Evolutionary conservation across 179 eudicot species (phyloP), one percentile per base, ranked within the genome.

Genomic region (Gypsophila paniculata): DNA sequence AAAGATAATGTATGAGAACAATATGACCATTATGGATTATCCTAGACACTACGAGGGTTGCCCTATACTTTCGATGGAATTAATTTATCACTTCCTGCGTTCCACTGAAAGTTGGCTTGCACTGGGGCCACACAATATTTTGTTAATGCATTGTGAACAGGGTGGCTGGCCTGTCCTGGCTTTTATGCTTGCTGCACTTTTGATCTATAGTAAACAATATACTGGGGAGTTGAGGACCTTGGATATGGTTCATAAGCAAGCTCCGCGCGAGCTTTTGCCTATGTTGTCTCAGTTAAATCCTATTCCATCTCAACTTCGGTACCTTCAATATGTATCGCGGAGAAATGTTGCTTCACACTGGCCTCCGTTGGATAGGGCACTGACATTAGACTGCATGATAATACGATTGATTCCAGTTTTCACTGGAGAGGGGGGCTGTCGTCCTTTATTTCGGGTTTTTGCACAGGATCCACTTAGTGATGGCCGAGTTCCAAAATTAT

Each of bases 151-250:
- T 72, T 90, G 96, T 79, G 97, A 92, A 72, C 79, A 77, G 11
- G 97, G 97, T 71, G 96, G 90, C 69, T 92, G 96, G 96, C 91
- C 96, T 6, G 90, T 88, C 79, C 81, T 92, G 74, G 91, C 94
- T 55, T 92, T 92, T 83, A 90, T 90, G 90, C 80, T 88, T 54
- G 86, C 97, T 74, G 91, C 89, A 15, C 82, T 88, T 57, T 68
- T 88, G 71, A 80, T 92, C 44, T 92, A 88, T 69, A 76, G 91
- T 69, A 88, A 85, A 61, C 87, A 82, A 19, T 90, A 85, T 58
- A 74, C 81, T 15, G 91, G 88, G 74, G 97, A 92, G 75, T 84
- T 78, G 19, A 92, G 80, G 85, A 90, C 94, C 29, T 72, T 92
- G 81, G 93, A 92, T 54, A 88, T 88, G 96, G 81, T 92, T 65